phyloP scores from a whole-genome alignment of 768 basidiomycete species.

The Chalciporus pseudorubinellus region DNA sequence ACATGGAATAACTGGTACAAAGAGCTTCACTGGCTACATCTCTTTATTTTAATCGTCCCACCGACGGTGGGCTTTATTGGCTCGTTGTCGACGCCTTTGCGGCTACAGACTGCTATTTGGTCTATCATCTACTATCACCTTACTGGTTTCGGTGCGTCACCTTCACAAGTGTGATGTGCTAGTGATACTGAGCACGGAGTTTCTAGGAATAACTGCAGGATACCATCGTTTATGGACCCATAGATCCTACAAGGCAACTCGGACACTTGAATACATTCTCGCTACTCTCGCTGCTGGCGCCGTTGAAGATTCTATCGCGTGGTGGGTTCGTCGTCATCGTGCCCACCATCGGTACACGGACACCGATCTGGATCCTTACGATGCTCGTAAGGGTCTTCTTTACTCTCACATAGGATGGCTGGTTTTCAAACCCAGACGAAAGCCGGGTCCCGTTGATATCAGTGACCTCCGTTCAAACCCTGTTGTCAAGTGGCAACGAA shows the following conservation, averaged over 20 bases:
- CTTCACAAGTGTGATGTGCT: neutral
- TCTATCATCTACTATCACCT: conserved; percentile 60
- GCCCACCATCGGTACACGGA: conserved; percentile 95
- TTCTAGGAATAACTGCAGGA: no score
- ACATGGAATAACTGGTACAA: no score
- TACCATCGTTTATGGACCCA: conserved; percentile 93
- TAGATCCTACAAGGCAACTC: conserved; percentile 85
- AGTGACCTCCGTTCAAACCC: conserved; percentile 75
- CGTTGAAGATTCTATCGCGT: conserved; percentile 91
- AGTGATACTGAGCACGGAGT: neutral
- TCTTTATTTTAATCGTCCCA: conserved; percentile 62
- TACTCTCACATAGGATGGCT: conserved; percentile 89
- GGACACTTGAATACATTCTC: conserved; percentile 78
- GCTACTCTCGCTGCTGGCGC: conserved; percentile 85
- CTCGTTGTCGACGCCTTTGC: conserved; percentile 55
- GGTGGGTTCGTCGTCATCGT: conserved; percentile 95
- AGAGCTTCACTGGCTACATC: no score
- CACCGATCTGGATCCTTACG: conserved; percentile 92
- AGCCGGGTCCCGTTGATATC: conserved; percentile 82
- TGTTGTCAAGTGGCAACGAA: conserved; percentile 83
- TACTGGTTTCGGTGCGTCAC: conserved; percentile 67
- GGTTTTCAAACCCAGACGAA: conserved; percentile 84
- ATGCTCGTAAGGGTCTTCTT: conserved; percentile 80
- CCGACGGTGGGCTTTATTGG: no score
- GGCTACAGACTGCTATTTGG: conserved; percentile 65